Base-by-base conservation (phyloP, 345 rosid species). In the Salix exigua region DNA sequence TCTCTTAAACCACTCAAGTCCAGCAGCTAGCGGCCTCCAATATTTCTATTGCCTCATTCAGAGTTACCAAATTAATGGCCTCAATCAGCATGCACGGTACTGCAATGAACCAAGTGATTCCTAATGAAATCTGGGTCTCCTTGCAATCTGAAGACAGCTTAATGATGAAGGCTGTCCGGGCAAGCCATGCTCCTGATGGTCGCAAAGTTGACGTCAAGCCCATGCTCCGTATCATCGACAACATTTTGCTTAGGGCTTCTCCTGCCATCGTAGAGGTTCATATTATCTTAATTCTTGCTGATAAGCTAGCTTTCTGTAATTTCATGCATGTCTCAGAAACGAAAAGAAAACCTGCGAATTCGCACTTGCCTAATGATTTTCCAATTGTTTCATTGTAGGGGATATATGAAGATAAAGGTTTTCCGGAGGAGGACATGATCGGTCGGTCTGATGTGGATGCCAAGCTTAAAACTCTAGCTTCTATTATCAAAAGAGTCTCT, bases 171-270 rank as follows among this genome's bases (percentile, higher is more conserved):
- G 87, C 83, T 66, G 77, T 88, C 53, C 82, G 64, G 71, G 79
- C 88, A 21, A 86, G 88, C 31, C 91, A 86, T 80, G n/a, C 76
- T 25, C 91, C 89, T 1, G 91, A 88, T 62, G 87, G 88, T 14
- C 86, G 86, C 8, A 65, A 65, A 25, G 78, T 88, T 68, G 84
- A 86, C 6, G 81, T 80, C 76, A 74, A 42, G 25, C 83, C 83
- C 9, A 82, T 88, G 40, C 84, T 88, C 51, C 25, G 46, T 16
- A 75, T 88, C 74, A 74, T 79, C 16, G 87, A 88, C 61, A 76
- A 76, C 44, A 79, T 86, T 44, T 68, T 88, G 51, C 81, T 35
- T 14, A 83, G 80, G 21, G 85, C 86, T 50, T 71, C 84, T 50
- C 82, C 86, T 11, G 70, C 69, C 77, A 79, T 82, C 17, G 82